Base-by-base conservation (phyloP, 305 asterid species). In the Euphrasia arctica region DNA sequence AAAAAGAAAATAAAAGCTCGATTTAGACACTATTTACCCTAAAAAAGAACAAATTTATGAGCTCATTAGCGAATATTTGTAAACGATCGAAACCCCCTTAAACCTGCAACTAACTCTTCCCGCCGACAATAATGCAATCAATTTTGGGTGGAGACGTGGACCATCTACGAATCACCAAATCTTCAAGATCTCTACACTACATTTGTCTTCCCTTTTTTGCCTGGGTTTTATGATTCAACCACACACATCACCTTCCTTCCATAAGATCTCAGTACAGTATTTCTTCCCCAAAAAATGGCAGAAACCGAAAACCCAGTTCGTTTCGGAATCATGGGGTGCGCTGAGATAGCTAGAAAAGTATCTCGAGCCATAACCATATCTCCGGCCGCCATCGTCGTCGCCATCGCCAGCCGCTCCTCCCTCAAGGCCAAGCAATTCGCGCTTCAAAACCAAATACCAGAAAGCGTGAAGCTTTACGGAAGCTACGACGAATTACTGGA, bases 301-400 rank as follows among this genome's bases (percentile, higher is more conserved):
- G 74, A 67, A 15, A 71, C 66, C 48, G 74, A 67, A 22, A 71
- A 14, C 58, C 78, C 83, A 65, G 62, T 90, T 54, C 87, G 90
- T 29, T 85, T 90, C 63, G 95, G 95, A n/a, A 87, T 90, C 68
- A 69, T 85, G 61, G 97, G 95, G 1, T 87, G 97, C 78, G 95
- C 95, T 7, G 85, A 71, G 68, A 87, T 87, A 54, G 95, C 95
- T 32, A 72, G 87, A 68, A 90, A 87, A 68, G 70, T 90, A 3
- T 75, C 83, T 32, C 83, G 88, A 60, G 95, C 97, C 62, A 83
- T 87, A 29, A 62, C 31, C 42, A 52, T 81, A 62, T 69, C 95
- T 36, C 84, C 91, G 63, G 80, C 72, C 72, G 79, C 91, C 63
- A 68, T 83, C 60, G 74, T 90, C 56, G 73, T 68, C 54, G 95